phyloP scores from a whole-genome alignment of 2,329 filamentous ascomycete genomes.

The Diaporthe caulivora region DNA sequence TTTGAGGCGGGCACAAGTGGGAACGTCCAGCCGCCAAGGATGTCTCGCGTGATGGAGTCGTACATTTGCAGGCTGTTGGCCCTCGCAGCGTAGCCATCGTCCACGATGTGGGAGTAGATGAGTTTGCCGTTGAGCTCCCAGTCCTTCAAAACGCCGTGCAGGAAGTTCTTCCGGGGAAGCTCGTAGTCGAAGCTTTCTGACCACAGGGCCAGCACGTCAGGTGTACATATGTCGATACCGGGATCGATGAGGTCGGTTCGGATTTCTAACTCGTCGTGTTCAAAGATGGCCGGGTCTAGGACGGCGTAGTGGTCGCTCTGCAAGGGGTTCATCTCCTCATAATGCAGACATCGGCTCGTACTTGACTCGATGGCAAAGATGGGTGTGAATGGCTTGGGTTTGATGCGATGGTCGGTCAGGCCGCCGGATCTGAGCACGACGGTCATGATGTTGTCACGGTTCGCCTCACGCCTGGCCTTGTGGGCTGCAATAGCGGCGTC shows the following conservation, averaged over 20 bases:
- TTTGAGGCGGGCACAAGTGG: constrained; percentile 93
- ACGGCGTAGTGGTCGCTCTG: constrained; percentile 74
- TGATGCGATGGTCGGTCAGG: constrained; percentile 77
- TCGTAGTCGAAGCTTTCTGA: constrained; percentile 95
- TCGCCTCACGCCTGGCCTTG: constrained; percentile 81
- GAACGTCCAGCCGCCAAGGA: constrained; percentile 89
- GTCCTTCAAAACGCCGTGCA: constrained; percentile 92
- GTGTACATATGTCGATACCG: constrained; percentile 96
- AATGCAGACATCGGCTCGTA: constrained; percentile 87
- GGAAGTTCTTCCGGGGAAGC: constrained; percentile 78
- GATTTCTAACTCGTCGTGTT: constrained; percentile 81
- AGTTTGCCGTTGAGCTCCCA: constrained; percentile 97
- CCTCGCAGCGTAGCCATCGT: constrained; percentile 86
- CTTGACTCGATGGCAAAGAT: constrained; percentile 88
- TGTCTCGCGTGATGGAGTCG: constrained; percentile 87
- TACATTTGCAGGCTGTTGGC: constrained; percentile 90
- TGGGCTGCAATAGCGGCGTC: constrained; percentile 83
- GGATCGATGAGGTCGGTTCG: constrained; percentile 92
- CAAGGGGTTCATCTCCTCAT: constrained; percentile 86
- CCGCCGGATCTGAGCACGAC: constrained; percentile 88
- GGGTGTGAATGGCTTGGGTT: constrained; percentile 79
- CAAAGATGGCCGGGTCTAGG: constrained; percentile 84
- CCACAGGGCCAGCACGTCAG: constrained; percentile 94
- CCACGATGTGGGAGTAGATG: constrained; percentile 90
- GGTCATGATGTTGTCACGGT: constrained; percentile 98